Conservation (phyloP, 2,329 filamentous ascomycete species). For the Pseudonectria foliicola region DNA sequence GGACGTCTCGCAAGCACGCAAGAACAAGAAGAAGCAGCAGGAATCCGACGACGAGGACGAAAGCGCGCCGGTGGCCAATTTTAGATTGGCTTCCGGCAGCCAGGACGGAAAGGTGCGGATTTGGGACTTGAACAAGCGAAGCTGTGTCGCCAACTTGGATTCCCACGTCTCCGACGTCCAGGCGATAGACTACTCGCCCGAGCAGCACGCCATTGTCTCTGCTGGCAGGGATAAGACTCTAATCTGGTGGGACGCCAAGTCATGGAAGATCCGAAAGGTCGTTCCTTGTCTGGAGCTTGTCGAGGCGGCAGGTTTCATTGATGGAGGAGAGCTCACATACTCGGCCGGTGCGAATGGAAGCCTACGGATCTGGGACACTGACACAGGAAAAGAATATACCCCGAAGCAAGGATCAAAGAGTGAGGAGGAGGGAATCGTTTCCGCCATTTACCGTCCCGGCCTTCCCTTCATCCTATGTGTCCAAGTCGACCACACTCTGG, state of each 20-base stretch:
- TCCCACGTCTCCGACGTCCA: constrained; percentile 96
- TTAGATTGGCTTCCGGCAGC: constrained; percentile 80
- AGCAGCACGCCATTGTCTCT: constrained; percentile 71
- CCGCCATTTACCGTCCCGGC: constrained; percentile 58
- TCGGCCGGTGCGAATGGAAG: constrained; percentile 79
- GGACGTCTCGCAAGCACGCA: constrained; percentile 17
- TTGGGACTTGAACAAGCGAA: constrained; percentile 85
- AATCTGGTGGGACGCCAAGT: constrained; percentile 81
- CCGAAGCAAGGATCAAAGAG: constrained; percentile 57
- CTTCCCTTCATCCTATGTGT: constrained; percentile 70
- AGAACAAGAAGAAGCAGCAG: constrained; percentile 30
- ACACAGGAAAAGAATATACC: constrained; percentile 72
- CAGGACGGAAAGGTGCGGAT: constrained; percentile 90
- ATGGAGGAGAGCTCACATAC: constrained; percentile 64
- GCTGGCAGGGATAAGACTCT: constrained; percentile 89
- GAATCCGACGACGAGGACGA: constrained; percentile 34
- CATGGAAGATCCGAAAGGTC: constrained; percentile 76
- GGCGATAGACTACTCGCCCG: constrained; percentile 69
- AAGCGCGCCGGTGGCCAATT: constrained; percentile 46
- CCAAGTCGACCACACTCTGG: constrained; percentile 82
- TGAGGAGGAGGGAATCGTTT: constrained; percentile 62
- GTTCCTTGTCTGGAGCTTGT: constrained; percentile 80
- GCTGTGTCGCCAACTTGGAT: constrained; percentile 69
- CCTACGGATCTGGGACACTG: constrained; percentile 76
- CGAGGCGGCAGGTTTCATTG: constrained; percentile 75